Conservation (phyloP, 495 filamentous ascomycete genomes). For the Darksidea phi region DNA sequence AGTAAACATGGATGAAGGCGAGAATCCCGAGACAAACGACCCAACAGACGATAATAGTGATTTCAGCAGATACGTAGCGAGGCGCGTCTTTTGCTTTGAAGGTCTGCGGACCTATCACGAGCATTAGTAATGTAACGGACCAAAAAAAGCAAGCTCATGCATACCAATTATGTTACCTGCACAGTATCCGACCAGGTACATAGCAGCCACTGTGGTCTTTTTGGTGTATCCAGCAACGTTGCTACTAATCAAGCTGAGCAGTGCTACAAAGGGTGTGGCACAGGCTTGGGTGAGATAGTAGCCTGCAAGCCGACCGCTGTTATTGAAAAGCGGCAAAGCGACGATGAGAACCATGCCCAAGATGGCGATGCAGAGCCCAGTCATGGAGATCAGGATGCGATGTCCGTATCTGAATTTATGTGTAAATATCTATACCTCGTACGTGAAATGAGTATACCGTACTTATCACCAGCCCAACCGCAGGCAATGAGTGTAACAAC, state of each 20-base stretch:
- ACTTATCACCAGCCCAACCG: constrained; percentile 59
- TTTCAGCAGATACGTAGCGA: constrained; percentile 65
- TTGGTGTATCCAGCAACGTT: constrained; percentile 75
- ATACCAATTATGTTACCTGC: constrained; percentile 58
- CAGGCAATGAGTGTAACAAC: constrained; percentile 59
- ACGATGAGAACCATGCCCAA: constrained; percentile 66
- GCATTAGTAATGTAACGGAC: constrained; percentile 39
- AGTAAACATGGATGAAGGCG: constrained; percentile 63
- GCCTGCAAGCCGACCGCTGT: constrained; percentile 58
- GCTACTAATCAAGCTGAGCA: constrained; percentile 58
- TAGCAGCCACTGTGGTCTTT: constrained; percentile 68
- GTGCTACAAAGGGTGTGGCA: constrained; percentile 59
- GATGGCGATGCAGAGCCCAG: constrained; percentile 47
- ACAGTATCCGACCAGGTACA: constrained; percentile 66
- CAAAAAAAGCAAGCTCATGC: constrained; percentile 23
- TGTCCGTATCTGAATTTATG: constrained; percentile 44
- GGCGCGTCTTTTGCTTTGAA: constrained; percentile 54
- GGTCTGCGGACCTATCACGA: constrained; percentile 50
- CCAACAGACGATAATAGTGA: constrained; percentile 67
- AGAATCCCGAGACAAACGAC: constrained; percentile 56
- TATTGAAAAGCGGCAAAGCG: constrained; percentile 59
- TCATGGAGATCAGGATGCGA: constrained; percentile 51
- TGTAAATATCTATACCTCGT: too few relatives aligned
- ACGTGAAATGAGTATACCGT: too few relatives aligned
- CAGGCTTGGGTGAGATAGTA: constrained; percentile 63